A percentile compares a stretch with the other conserved stretches of the same genome.
Conservation (phyloP, 345 rosid genomes). For the Erucastrum elatum region DNA sequence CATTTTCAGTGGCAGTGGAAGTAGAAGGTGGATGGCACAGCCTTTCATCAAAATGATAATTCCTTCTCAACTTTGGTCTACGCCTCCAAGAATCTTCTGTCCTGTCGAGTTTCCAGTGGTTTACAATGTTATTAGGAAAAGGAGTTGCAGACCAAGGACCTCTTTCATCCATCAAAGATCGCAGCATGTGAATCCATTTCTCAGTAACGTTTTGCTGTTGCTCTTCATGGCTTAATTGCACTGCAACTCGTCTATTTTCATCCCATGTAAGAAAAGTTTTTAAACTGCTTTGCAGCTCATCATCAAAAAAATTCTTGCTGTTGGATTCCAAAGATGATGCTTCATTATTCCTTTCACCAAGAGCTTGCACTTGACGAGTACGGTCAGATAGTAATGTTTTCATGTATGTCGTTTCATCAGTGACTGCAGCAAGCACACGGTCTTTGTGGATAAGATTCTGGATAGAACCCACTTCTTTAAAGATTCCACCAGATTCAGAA, state of each 20-base stretch:
- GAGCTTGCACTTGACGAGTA: conserved; percentile 62
- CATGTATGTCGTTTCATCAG: conserved; percentile 80
- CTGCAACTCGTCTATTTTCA: conserved; percentile 70
- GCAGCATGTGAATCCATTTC: conserved; percentile 95
- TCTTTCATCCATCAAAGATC: conserved; percentile 90
- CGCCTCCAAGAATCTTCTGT: conserved; percentile 97
- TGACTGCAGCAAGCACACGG: conserved; percentile 76
- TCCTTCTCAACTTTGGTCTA: conserved; percentile 84
- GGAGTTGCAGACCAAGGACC: conserved; percentile 99
- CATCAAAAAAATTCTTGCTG: conserved; percentile 69
- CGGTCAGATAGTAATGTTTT: conserved; percentile 68
- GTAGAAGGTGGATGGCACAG: conserved; percentile 68
- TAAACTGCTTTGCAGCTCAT: conserved; percentile 65
- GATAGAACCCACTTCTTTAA: conserved; percentile 63
- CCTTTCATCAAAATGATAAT: conserved; percentile 87
- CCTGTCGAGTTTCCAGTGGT: conserved; percentile 95
- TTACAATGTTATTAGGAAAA: conserved; percentile 70
- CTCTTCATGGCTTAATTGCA: conserved; percentile 75
- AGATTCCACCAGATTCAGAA: conserved; percentile 59
- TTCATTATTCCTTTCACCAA: conserved; percentile 62
- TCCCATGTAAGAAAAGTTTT: conserved; percentile 69
- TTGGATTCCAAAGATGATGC: conserved; percentile 52
- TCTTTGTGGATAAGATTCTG: conserved; percentile 86
- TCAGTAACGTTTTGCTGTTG: conserved; percentile 86
- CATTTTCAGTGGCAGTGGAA: conserved; percentile 45